Percentiles rank a stretch among this genome's conserved stretches.
Conservation (phyloP, 1,139 yeast genomes). For the Debaryomyces sp. region DNA sequence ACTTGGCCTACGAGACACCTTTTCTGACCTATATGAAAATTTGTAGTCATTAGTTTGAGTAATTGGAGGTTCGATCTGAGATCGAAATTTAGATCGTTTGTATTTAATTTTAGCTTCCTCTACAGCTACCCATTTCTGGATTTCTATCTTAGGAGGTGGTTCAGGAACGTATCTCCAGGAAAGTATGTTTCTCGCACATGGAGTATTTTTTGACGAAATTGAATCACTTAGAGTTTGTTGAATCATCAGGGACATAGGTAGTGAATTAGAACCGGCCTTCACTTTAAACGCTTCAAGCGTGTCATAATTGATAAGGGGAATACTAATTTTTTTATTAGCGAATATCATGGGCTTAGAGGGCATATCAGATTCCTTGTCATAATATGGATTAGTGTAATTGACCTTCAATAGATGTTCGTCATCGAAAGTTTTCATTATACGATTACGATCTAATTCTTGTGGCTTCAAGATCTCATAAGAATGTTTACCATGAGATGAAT, state of each 20-base stretch:
- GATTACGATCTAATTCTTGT: constrained; percentile 18
- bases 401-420: constrained; percentile 50
- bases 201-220: background rate
- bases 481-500: background rate
- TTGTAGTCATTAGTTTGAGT: constrained; percentile 42
- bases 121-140: constrained; percentile 23
- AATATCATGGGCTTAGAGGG: constrained; percentile 59
- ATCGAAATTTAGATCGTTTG: constrained; percentile 27
- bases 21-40: constrained; percentile 33
- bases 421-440: constrained; percentile 41
- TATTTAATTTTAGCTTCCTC: constrained; percentile 17
- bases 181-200: background rate
- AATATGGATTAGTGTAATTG: constrained; percentile 66
- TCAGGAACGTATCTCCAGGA: constrained; percentile 31
- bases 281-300: constrained; percentile 11
- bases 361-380: constrained; percentile 51
- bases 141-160: constrained; percentile 33
- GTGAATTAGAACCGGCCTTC: background rate
- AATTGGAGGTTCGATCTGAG: constrained; percentile 54
- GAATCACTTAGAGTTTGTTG: constrained; percentile 3
- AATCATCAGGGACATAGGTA: constrained; percentile 18
- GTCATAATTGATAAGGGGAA: constrained; percentile 30
- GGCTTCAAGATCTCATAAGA: constrained; percentile 26
- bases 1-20: constrained; percentile 44
- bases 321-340: constrained; percentile 64